Evolutionary conservation across 805 yeast genomes (phyloP).

Genomic region (Allodekkera sacchari): DNA sequence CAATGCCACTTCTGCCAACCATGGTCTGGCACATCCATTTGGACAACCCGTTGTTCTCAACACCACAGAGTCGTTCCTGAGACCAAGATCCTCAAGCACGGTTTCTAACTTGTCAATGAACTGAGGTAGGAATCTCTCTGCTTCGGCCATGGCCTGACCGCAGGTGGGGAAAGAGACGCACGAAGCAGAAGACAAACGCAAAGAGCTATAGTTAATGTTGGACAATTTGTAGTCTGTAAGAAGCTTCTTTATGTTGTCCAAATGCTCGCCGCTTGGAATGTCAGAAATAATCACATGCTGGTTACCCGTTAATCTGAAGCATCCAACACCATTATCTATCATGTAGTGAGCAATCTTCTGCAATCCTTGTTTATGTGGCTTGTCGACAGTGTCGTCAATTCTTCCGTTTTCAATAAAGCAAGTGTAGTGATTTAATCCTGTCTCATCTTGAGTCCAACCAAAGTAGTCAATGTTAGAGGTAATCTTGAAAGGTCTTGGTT

Average conservation of each 20-base stretch:
- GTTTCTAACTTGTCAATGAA: constrained; percentile 74
- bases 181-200: constrained; percentile 87
- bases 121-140: constrained; percentile 85
- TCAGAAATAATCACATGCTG: constrained; percentile 81
- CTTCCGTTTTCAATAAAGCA: constrained; percentile 95
- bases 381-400: constrained; percentile 84
- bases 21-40: constrained; percentile 97
- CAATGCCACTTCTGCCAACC: constrained; percentile 93
- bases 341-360: constrained; percentile 67
- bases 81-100: constrained; percentile 84
- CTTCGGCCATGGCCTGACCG: constrained; percentile 98
- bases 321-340: constrained; percentile 55
- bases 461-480: constrained; percentile 84
- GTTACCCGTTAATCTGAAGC: constrained; percentile 91
- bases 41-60: constrained; percentile 99
- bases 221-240: constrained; percentile 73
- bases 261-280: constrained; percentile 54
- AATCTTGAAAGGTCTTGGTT: constrained; percentile 65
- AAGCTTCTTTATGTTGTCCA: constrained; percentile 52
- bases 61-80: constrained; percentile 88
- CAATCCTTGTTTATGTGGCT: constrained; percentile 85
- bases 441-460: constrained; percentile 89
- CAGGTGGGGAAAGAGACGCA: constrained; percentile 99
- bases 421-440: constrained; percentile 81
- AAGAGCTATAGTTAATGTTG: constrained; percentile 66